Evolutionary conservation across 2,329 filamentous ascomycete species (phyloP), one percentile per base, ranked within the genome.

Genomic region (Paecilomyces sp.): DNA sequence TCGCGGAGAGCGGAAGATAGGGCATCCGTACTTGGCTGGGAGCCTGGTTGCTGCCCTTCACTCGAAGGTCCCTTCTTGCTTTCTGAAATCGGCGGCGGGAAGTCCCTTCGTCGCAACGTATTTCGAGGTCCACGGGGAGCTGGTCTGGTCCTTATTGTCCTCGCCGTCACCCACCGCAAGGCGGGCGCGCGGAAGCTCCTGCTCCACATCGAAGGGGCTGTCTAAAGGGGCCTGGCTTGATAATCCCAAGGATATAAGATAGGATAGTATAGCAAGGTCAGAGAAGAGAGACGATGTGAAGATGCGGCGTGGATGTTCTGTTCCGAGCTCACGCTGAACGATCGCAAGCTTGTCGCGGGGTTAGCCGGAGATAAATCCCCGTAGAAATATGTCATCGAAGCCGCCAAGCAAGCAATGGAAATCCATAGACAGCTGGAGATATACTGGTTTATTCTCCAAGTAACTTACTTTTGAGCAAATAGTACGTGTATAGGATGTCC

Each of bases 1-100:
- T 79, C 70, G 53, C 78, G 74, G 55, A 84, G 76, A 6, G 77
- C 74, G 36, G 62, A 57, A 56, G 59, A 60, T 30, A 61, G 30
- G 15, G 61, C 51, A 33, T 68, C 64, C 28, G 62, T 3, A 12
- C 25, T 61, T 6, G 60, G 30, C 4, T 63, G 57, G 5, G 63
- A 47, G 2, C 58, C 50, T 0, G 47, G 13, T 22, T 60, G 56
- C 58, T 41, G 63, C 50, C n/a, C 41, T 18, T 47, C n/a, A 18
- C 54, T 58, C 8, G 53, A 13, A 25, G 61, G 53, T 9, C 57
- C 54, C 12, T 68, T 69, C 28, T 50, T 58, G 33, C 28, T 51
- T 15, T 33, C 13, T 56, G 56, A 31, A 22, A 57, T 57, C 6
- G 56, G 51, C 41, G 12, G 56, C 12, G 61, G 55, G 41, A 60